phyloP scores from a whole-genome alignment of 164 flowering plant species.

The Aristolochia fimbriata region DNA sequence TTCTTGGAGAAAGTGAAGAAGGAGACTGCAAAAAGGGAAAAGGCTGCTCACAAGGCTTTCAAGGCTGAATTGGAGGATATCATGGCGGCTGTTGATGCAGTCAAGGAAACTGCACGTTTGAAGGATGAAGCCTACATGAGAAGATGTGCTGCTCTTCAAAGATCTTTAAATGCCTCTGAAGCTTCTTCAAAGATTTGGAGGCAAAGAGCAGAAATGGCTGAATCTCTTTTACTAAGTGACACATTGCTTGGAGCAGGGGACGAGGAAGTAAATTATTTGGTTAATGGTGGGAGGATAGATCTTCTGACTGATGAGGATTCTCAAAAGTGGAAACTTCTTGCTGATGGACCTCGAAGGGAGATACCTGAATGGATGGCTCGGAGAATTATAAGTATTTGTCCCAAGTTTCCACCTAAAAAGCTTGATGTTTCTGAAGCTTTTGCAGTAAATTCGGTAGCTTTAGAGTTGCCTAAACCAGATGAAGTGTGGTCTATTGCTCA shows the following conservation, averaged over 20 bases:
- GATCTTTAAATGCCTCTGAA: constrained; percentile 43
- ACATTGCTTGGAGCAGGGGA: constrained; percentile 13
- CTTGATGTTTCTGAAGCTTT: constrained; percentile 27
- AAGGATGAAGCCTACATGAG: constrained; percentile 42
- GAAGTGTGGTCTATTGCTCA: constrained; percentile 61
- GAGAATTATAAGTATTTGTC: constrained; percentile 31
- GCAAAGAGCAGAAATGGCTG: constrained; percentile 47
- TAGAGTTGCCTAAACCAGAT: constrained; percentile 40
- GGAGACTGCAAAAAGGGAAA: constrained; percentile 34
- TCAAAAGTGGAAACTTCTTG: constrained; percentile 44
- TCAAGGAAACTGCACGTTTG: constrained; percentile 31
- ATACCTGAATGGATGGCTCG: constrained; percentile 57
- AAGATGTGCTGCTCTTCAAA: constrained; percentile 44
- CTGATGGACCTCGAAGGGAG: constrained; percentile 53
- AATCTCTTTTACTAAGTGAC: constrained; percentile 30
- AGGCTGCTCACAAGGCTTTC: constrained; percentile 28
- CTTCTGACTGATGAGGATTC: constrained; percentile 47
- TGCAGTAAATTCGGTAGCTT: constrained; percentile 16
- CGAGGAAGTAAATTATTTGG: constrained; percentile 21
- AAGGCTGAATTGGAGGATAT: constrained; percentile 40
- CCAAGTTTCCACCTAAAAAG: constrained; percentile 54
- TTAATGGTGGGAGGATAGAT: constrained; percentile 54
- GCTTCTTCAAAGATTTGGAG: constrained; percentile 37
- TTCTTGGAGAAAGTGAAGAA: constrained; percentile 46
- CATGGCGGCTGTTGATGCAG: constrained; percentile 38